phyloP scores from a whole-genome alignment of 768 basidiomycete genomes.

The Obba rivulosa region DNA sequence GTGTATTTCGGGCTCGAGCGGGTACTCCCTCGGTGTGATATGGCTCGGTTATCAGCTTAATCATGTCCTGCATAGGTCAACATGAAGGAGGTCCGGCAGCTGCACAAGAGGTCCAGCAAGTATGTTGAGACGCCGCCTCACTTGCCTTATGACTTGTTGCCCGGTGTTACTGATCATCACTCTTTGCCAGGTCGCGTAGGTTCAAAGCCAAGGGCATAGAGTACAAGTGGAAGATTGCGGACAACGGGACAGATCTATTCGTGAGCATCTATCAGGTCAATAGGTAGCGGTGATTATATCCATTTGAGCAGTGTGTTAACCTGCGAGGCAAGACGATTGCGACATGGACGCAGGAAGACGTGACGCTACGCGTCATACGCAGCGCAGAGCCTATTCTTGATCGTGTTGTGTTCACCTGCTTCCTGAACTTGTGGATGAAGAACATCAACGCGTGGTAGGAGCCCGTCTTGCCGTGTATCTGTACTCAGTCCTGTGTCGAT shows the following conservation, averaged over 20 bases:
- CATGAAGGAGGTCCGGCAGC: slow-evolving; percentile 43
- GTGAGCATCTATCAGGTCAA: slow-evolving; percentile 28
- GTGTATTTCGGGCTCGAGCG: slow-evolving; percentile 46
- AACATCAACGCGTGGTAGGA: slow-evolving; percentile 36
- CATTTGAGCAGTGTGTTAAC: slow-evolving; percentile 38
- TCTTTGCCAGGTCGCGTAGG: slow-evolving; percentile 40
- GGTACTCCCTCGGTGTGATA: slow-evolving; percentile 21
- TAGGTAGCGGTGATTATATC: not conserved
- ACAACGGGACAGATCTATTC: slow-evolving; percentile 38
- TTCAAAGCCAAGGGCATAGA: slow-evolving; percentile 44
- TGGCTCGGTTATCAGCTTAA: not conserved
- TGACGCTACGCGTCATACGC: slow-evolving; percentile 35
- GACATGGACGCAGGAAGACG: slow-evolving; percentile 36
- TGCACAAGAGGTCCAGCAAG: slow-evolving; percentile 47
- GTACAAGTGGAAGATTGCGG: slow-evolving; percentile 54
- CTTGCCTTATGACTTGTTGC: too few relatives aligned
- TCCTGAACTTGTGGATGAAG: slow-evolving; percentile 48
- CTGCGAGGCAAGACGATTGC: slow-evolving; percentile 40
- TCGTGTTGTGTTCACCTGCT: slow-evolving; percentile 47
- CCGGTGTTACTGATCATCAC: not conserved
- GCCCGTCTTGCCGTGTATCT: slow-evolving; percentile 1
- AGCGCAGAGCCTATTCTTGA: slow-evolving; percentile 39
- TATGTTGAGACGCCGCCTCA: too few relatives aligned
- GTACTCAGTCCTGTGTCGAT: not conserved
- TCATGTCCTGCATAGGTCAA: slow-evolving; percentile 24